These are phyloP conservation scores for Colletotrichum karsti DNA, from an alignment of 2,329 filamentous ascomycete genomes.

Conservation along the genomic window DNA sequence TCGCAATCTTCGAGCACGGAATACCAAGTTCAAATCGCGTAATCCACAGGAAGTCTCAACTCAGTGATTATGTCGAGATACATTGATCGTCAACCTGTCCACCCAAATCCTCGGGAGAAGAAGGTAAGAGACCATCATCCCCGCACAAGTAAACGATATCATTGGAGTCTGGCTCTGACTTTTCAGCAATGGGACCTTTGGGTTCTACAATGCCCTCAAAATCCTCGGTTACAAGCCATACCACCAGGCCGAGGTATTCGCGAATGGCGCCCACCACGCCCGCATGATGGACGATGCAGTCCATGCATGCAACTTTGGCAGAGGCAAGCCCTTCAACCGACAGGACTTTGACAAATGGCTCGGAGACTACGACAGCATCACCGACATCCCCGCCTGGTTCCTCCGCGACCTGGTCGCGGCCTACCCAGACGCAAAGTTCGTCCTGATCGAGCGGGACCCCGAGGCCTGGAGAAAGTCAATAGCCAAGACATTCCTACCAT, in stretches of 20 bases:
- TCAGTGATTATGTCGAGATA: conserved; percentile 44
- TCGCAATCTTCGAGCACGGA: background rate
- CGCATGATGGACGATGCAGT: conserved; percentile 40
- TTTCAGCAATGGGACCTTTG: conserved; percentile 43
- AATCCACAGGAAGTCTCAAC: background rate
- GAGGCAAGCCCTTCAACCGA: conserved; percentile 39
- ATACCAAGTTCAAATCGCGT: background rate
- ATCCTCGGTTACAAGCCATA: conserved; percentile 45
- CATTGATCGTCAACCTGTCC: conserved; percentile 43
- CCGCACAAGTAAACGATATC: too few species aligned
- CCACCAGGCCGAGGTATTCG: conserved; percentile 43
- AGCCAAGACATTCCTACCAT: conserved; percentile 33
- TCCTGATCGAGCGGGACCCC: conserved; percentile 42
- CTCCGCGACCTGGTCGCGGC: conserved; percentile 37
- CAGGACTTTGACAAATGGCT: conserved; percentile 50
- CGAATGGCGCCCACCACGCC: conserved; percentile 32
- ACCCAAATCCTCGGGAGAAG: conserved; percentile 38
- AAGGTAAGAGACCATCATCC: too few species aligned
- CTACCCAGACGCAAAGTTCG: conserved; percentile 45
- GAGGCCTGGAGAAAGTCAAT: conserved; percentile 41
- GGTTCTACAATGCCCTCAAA: conserved; percentile 42
- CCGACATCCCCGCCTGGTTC: conserved; percentile 35
- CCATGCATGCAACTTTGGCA: conserved; percentile 36
- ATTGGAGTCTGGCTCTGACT: too few species aligned
- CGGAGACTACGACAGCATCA: conserved; percentile 41